Evolutionary conservation across 2,329 filamentous ascomycete genomes (phyloP).

Genomic region (Colletotrichum graminicola): DNA sequence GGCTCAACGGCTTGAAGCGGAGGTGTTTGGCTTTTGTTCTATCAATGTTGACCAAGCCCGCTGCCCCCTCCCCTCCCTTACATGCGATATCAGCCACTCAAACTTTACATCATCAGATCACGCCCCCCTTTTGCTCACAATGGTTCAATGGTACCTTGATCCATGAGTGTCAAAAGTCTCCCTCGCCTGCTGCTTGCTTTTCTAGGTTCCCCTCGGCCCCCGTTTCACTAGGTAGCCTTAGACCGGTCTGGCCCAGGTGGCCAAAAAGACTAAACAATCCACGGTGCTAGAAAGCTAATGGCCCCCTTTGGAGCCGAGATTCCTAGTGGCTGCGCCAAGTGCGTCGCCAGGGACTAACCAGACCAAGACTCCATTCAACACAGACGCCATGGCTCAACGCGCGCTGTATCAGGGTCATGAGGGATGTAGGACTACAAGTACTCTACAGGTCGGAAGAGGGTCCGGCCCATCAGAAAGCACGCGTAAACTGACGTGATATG

Average conservation of each 20-base stretch:
- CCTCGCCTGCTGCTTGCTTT: slow-evolving; percentile 3
- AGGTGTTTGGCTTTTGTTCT: slow-evolving; percentile 3
- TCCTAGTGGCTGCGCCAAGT: not conserved
- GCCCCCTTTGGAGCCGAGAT: slow-evolving; percentile 29
- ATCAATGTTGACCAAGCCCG: slow-evolving; percentile 18
- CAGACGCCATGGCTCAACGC: not conserved
- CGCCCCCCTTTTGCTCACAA: not conserved
- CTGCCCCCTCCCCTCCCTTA: not conserved
- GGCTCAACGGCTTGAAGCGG: slow-evolving; percentile 3
- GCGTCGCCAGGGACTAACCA: not conserved
- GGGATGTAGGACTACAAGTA: slow-evolving; percentile 13
- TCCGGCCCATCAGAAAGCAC: not conserved
- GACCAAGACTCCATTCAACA: not conserved
- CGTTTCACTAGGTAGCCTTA: slow-evolving; percentile 27
- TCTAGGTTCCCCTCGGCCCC: slow-evolving; percentile 28
- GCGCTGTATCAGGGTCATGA: not conserved
- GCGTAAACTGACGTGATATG: slow-evolving; percentile 31
- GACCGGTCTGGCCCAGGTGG: slow-evolving; percentile 21
- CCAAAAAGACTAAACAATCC: slow-evolving; percentile 29
- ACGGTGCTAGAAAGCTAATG: slow-evolving; percentile 23
- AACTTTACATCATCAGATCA: slow-evolving; percentile 12
- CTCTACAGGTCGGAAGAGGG: slow-evolving; percentile 24
- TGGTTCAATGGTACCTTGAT: slow-evolving; percentile 12
- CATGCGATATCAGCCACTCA: not conserved
- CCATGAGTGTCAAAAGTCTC: slow-evolving; percentile 33